These are phyloP conservation scores for Fusarium sambucinum DNA, from an alignment of 2,329 filamentous ascomycete genomes.

Conservation along the genomic window DNA sequence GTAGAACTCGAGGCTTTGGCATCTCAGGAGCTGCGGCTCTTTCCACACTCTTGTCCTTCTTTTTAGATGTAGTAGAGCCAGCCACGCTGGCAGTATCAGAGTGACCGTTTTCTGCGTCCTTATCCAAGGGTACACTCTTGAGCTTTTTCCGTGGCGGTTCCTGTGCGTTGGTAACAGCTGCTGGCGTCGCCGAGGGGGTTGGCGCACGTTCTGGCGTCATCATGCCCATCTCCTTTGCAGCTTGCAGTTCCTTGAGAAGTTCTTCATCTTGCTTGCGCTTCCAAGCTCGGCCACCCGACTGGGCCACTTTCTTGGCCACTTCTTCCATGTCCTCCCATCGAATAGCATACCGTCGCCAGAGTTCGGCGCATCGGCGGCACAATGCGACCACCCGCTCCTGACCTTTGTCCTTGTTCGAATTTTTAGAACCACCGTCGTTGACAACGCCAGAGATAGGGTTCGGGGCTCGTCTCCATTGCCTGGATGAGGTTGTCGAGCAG, in stretches of 20 bases:
- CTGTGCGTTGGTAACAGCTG: constrained; percentile 45
- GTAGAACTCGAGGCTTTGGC: constrained; percentile 81
- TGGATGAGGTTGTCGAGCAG: constrained; percentile 81
- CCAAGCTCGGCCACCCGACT: constrained; percentile 83
- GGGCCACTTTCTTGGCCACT: constrained; percentile 85
- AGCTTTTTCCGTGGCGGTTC: constrained; percentile 76
- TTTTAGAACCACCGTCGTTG: constrained; percentile 68
- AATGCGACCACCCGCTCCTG: constrained; percentile 82
- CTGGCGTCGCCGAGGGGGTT: constrained; percentile 48
- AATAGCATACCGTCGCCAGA: constrained; percentile 96
- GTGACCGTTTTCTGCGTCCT: constrained; percentile 61
- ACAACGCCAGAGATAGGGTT: constrained; percentile 78
- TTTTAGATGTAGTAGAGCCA: constrained; percentile 59
- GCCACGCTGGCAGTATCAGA: constrained; percentile 61
- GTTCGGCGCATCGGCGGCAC: constrained; percentile 88
- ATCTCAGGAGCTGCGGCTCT: constrained; percentile 77
- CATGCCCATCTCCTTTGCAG: constrained; percentile 70
- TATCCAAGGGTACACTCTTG: constrained; percentile 65
- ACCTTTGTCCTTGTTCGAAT: constrained; percentile 80
- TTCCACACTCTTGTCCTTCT: constrained; percentile 68
- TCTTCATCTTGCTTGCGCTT: constrained; percentile 94
- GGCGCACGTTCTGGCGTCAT: constrained; percentile 59
- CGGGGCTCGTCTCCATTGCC: constrained; percentile 93
- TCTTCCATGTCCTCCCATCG: constrained; percentile 96
- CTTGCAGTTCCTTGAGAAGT: constrained; percentile 77